These are phyloP conservation scores for Nematocida major DNA, from an alignment of 371 early-diverging fungal species.

Conservation along the genomic window DNA sequence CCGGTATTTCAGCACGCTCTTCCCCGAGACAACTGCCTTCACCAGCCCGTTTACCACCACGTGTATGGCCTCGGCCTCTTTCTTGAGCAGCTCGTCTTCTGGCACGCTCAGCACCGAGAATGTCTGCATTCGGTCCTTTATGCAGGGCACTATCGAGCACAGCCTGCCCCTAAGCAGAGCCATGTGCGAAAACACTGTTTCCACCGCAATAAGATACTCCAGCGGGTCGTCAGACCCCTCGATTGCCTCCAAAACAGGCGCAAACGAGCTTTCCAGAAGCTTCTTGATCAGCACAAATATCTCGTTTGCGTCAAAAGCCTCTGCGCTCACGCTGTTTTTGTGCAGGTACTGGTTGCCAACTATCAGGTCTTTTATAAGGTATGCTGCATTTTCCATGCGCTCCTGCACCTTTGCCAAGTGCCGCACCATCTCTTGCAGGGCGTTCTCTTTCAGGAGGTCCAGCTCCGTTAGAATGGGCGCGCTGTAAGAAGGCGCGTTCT, in stretches of 20 bases:
- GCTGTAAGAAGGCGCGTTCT: background rate
- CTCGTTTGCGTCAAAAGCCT: background rate
- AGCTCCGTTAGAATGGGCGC: background rate
- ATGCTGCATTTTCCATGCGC: background rate
- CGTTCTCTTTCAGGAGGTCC: background rate
- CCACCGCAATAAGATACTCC: constrained; percentile 37
- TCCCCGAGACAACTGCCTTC: background rate
- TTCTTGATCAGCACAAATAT: background rate
- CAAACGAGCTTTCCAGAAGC: background rate
- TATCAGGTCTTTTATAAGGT: background rate
- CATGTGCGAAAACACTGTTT: background rate
- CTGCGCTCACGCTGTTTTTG: background rate
- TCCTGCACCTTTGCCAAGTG: background rate
- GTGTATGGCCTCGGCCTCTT: constrained; percentile 21
- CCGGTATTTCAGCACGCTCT: background rate
- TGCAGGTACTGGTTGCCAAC: background rate
- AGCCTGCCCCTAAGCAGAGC: background rate
- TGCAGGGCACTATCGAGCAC: background rate
- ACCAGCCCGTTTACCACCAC: background rate
- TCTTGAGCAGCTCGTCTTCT: background rate
- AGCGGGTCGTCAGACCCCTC: background rate
- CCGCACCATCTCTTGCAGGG: background rate
- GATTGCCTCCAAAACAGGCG: background rate
- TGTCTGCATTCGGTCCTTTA: background rate
- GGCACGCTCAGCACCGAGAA: background rate